Base-by-base conservation (phyloP, 1,284 basidiomycete genomes). In the Rhodotorula sp. region DNA sequence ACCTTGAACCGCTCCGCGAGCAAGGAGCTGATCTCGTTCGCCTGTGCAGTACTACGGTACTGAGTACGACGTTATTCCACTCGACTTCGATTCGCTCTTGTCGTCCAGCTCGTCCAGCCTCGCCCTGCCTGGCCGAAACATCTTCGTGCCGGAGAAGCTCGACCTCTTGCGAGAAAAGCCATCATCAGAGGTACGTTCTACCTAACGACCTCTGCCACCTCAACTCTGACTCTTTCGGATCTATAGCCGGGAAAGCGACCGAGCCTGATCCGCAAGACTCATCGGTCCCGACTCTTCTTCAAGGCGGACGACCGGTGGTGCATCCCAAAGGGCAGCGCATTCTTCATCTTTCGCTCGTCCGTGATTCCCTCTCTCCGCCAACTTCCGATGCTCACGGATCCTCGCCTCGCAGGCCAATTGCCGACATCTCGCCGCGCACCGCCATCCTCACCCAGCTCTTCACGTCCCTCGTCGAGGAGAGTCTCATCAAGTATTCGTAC, bases 241-340 rank as follows among this genome's bases (percentile, higher is more conserved):
- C 2, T 17, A 1, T 29, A 92, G 89, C 90, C 90, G 27, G 79
- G 85, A 63, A 86, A 85, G 68, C 86, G 89, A 30, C 94, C 94
- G 10, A 82, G 85, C 71, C 85, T 94, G 63, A 85, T 96, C 64
- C 83, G 86, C 29, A 84, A 91, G 78, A 91, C 88, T 0, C 81
- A 86, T 0, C 77, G 89, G 32, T 90, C 89, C 2, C 84, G 87
- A 24, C 81, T 96, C 15, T 97, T 92, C 91, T 86, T 92, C 82
- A 96, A 97, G 84, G 92, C 92, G 78, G 94, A 97, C 79, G 93
- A 96, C 80, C 87, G 84, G 65, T 96, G 94, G 82, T 94, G 91
- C 89, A 86, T 94, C 20, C 94, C 94, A 58, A 54, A 59, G 32
- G 59, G 64, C 55, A 53, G 52, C n/a, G 59, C 62, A 20, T 73